Evolutionary conservation across 2,329 filamentous ascomycete species (phyloP), one percentile per base, ranked within the genome.

Genomic region (Pseudocercospora macadamiae): DNA sequence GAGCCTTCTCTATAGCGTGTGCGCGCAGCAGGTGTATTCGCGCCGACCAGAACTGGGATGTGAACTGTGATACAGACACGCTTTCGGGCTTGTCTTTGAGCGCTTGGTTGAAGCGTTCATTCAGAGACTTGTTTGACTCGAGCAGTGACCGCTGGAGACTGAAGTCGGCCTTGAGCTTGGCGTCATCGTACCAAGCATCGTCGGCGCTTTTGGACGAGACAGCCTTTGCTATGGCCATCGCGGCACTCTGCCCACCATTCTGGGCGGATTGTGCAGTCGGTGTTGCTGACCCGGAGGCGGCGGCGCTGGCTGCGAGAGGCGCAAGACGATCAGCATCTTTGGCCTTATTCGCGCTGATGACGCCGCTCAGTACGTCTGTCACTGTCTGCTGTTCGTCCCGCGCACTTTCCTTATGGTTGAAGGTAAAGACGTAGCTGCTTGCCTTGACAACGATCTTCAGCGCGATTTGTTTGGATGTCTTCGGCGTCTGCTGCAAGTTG

Each of bases 401-500:
- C 45, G 93, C 90, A 65, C 89, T 85, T 19, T 83, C 78, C 10
- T 49, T 30, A 2, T 91, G 91, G 59, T 91, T 96, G 77, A 99
- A 97, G 64, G 90, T 88, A 74, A 99, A 97, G 49, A 93, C 85
- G 72, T 96, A 91, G 55, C 87, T 85, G 45, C 87, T 83, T 16
- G 90, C 79, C 51, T 92, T 89, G 62, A 89, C 89, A 67, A 97
- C 90, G 55, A 99, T 88, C 75, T 95, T 96, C 60, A 97, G 83
- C 83, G 96, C 96, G 54, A 96, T 92, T 80, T 96, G 97, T 16
- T 91, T 81, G 32, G 86, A 87, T n/a, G 82, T 87, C 60, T 91
- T 91, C 10, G 95, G 93, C 0, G 95, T 97, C 74, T 97, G 93
- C 75, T 99, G 93, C 49, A 99, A 85, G 77, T 97, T 97, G 51